These are phyloP conservation scores for Tolypocladium ovalisporum DNA, from an alignment of 2,329 filamentous ascomycete species.

Conservation along the genomic window DNA sequence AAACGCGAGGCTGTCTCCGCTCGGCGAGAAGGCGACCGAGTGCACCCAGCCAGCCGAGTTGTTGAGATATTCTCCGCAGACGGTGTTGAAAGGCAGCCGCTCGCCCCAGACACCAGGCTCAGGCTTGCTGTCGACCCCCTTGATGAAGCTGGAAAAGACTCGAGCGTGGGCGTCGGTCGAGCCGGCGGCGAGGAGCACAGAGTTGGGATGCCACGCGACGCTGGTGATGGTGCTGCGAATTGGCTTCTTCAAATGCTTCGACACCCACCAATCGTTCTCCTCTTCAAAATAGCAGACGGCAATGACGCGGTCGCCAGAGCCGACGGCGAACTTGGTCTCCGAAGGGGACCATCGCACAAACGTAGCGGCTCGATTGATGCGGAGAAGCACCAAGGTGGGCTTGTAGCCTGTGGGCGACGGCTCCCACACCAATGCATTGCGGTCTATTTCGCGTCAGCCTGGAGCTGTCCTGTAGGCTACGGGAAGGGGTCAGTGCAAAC, in stretches of 20 bases:
- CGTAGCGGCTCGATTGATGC: conserved; percentile 92
- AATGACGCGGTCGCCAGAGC: conserved; percentile 89
- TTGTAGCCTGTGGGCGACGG: conserved; percentile 88
- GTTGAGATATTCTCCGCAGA: conserved; percentile 93
- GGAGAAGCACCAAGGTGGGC: conserved; percentile 89
- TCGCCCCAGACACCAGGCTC: conserved; percentile 90
- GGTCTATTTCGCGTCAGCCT: conserved; percentile 45
- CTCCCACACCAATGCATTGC: conserved; percentile 97
- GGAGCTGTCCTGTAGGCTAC: background rate
- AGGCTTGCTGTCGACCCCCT: conserved; percentile 79
- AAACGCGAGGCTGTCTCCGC: conserved; percentile 87
- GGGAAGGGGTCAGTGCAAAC: conserved; percentile 31
- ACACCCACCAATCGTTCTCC: conserved; percentile 99
- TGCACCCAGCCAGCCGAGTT: conserved; percentile 97
- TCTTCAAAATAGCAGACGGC: conserved; percentile 98
- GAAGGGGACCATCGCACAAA: conserved; percentile 96
- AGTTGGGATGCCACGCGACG: conserved; percentile 95
- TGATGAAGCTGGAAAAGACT: conserved; percentile 93
- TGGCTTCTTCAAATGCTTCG: conserved; percentile 98
- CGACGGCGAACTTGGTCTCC: conserved; percentile 95
- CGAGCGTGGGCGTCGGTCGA: conserved; percentile 96
- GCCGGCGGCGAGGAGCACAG: conserved; percentile 83
- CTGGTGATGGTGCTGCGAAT: conserved; percentile 95
- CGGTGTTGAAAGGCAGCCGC: conserved; percentile 91
- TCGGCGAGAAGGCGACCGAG: conserved; percentile 84